Evolutionary conservation across 805 yeast species (phyloP), one percentile per base, ranked within the genome.

Genomic region (Wickerhamomyces subpelliculosus): DNA sequence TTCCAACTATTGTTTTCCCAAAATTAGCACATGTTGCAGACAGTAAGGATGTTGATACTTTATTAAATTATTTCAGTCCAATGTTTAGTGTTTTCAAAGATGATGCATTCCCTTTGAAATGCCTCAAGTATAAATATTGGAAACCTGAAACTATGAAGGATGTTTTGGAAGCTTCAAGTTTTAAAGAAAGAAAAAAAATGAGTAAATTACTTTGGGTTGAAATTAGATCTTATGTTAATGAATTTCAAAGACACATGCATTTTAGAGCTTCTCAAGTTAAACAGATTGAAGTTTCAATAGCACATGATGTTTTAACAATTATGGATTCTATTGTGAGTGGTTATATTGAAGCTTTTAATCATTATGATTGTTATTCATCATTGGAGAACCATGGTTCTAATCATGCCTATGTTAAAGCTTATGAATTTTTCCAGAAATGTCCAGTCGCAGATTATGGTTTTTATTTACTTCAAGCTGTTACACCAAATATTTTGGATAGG

Each of bases 381-480:
- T 14, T 38, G 8, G 24, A 29, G 4, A 33, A 26, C 4, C 27
- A 33, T 11, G 8, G 32, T 5, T 6, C 27, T 5, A 4, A 32
- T 4, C 29, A 27, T 19, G n/a, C 22, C 20, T 47, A 44, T 32
- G 26, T 33, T 16, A 16, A 16, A 14, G 39, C 40, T 9, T 43
- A 19, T 24, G 29, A 41, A 4, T 34, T 28, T 16, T 45, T 32
- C 21, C 34, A 26, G 13, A 8, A n/a, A 4, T 37, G 16, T n/a
- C 34, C 36, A 20, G 32, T 31, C 3, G 23, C 34, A 13, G 47
- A 47, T 21, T 27, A 38, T 20, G 49, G 49, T 4, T 39, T 27
- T 23, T 17, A 35, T 12, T 30, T 42, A 4, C 18, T 43, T 8
- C 14, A 28, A 26, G 27, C n/a, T 13, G 16, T 21, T 34, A 16